Conservation (phyloP, 805 yeast species). For the Helenozyma baotianmanensis region DNA sequence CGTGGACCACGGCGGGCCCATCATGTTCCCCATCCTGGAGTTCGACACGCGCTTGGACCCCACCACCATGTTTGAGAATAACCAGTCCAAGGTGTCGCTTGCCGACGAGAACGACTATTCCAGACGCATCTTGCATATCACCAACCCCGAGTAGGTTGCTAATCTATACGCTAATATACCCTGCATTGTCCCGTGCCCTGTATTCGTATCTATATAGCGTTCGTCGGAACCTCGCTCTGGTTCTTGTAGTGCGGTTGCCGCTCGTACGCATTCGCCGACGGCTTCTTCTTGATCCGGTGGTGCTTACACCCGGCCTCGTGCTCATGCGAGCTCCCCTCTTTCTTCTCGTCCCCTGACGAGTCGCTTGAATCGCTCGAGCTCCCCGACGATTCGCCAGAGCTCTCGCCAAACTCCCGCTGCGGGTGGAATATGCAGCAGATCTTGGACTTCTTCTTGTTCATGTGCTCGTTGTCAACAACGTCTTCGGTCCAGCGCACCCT, state of each 20-base stretch:
- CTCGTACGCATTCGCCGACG: slow-evolving; percentile 84
- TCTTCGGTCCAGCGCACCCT: slow-evolving; percentile 82
- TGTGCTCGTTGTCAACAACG: slow-evolving; percentile 82
- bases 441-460: slow-evolving; percentile 86
- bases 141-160: slow-evolving; percentile 12
- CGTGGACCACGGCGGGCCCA: slow-evolving; percentile 11
- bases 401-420: slow-evolving; percentile 54
- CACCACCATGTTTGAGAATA: slow-evolving; percentile 12
- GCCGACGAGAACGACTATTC: slow-evolving; percentile 18
- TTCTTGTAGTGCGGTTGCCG: slow-evolving; percentile 57
- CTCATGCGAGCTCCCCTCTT: slow-evolving; percentile 11
- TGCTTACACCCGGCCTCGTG: slow-evolving; percentile 9
- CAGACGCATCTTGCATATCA: slow-evolving; percentile 15
- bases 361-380: slow-evolving; percentile 30
- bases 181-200: no score
- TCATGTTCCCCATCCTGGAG: slow-evolving; percentile 32
- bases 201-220: no score
- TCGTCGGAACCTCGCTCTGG: slow-evolving; percentile 10
- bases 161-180: background rate
- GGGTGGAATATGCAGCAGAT: slow-evolving; percentile 90
- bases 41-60: slow-evolving; percentile 16
- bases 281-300: slow-evolving; percentile 25
- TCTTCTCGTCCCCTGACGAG: slow-evolving; percentile 20
- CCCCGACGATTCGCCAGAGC: slow-evolving; percentile 14
- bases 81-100: slow-evolving; percentile 13